Percentiles rank a stretch among this genome's conserved stretches.
Conservation (phyloP, 75 land plant genomes). For the Pinus tabuliformis region DNA sequence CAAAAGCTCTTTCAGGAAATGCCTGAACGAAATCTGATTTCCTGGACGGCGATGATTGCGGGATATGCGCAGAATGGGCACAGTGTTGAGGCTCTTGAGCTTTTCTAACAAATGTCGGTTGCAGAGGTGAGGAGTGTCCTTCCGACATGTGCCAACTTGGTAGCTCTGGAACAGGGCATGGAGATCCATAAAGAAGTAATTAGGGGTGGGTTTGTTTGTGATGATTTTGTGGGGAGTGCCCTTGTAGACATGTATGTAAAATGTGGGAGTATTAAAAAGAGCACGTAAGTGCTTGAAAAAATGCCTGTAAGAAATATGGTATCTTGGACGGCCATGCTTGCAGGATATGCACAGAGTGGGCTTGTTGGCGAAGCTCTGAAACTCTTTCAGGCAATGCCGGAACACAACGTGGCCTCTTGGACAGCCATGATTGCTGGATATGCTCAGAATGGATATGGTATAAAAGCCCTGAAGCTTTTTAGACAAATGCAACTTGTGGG, state of each 20-base stretch:
- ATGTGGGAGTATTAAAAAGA: constrained; percentile 15
- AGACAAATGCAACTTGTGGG: constrained; percentile 38
- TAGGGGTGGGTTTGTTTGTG: constrained; percentile 2
- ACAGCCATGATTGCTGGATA: constrained; percentile 19
- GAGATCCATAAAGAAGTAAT: constrained; percentile 15
- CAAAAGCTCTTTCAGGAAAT: constrained; percentile 12
- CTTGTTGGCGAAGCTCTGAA: constrained; percentile 1
- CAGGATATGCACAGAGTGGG: constrained; percentile 14
- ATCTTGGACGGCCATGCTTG: constrained; percentile 17
- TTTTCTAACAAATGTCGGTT: constrained; percentile 15
- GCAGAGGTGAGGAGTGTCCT: constrained; percentile 14
- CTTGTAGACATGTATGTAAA: constrained; percentile 26
- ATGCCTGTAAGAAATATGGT: constrained; percentile 2
- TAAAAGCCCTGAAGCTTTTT: constrained; percentile 21
- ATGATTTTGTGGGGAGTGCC: constrained; percentile 14
- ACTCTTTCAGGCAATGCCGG: constrained; percentile 6
- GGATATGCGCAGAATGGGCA: constrained; percentile 22
- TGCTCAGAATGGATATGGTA: constrained; percentile 4
- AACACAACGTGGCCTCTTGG: constrained; percentile 11
- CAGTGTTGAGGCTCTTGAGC: constrained; percentile 10
- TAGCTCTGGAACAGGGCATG: constrained; percentile 20
- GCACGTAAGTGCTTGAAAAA: constrained; percentile 17
- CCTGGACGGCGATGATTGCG: constrained; percentile 23
- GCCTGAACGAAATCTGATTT: constrained; percentile 20
- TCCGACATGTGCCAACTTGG: constrained; percentile 19